phyloP scores from a whole-genome alignment of 1,284 basidiomycete genomes.

The Wolfiporia cocos region DNA sequence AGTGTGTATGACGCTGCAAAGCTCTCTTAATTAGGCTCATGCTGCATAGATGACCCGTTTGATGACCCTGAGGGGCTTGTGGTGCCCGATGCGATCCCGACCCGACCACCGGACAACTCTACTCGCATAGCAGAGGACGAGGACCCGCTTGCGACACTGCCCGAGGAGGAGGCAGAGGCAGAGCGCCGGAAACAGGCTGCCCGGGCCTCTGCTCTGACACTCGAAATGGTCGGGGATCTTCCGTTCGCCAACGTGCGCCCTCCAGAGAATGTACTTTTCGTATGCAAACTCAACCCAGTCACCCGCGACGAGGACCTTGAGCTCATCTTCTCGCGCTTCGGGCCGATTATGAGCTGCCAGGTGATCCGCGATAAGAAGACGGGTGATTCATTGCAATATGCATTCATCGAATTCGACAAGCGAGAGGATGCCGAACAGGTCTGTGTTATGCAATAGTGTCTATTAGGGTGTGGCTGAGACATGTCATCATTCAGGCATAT shows the following conservation, averaged over 20 bases:
- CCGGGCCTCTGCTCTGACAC: conserved; percentile 87
- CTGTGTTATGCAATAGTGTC: too few relatives aligned
- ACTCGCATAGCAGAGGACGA: conserved; percentile 91
- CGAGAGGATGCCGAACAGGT: conserved; percentile 91
- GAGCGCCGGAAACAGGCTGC: conserved; percentile 81
- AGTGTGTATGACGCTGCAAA: too few relatives aligned
- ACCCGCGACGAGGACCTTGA: conserved; percentile 95
- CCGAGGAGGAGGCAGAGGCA: conserved; percentile 80
- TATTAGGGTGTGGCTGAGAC: too few relatives aligned
- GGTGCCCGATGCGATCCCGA: conserved; percentile 74
- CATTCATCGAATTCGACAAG: conserved; percentile 98
- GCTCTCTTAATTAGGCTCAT: too few relatives aligned
- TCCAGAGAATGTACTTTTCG: conserved; percentile 97
- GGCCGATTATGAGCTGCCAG: conserved; percentile 94
- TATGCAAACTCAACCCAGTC: conserved; percentile 97
- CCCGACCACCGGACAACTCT: conserved; percentile 74
- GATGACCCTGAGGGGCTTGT: conserved; percentile 77
- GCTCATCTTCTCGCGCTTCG: conserved; percentile 95
- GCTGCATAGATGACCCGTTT: conserved; percentile 92
- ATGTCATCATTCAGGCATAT: conserved; percentile 87
- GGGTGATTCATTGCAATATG: conserved; percentile 95
- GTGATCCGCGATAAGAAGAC: conserved; percentile 95
- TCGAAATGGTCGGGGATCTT: conserved; percentile 99
- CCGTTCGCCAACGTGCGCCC: conserved; percentile 98
- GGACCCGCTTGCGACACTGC: conserved; percentile 69